Evolutionary conservation across 2,329 filamentous ascomycete genomes (phyloP), one percentile per base, ranked within the genome.

Genomic region (Didymella pinodella): DNA sequence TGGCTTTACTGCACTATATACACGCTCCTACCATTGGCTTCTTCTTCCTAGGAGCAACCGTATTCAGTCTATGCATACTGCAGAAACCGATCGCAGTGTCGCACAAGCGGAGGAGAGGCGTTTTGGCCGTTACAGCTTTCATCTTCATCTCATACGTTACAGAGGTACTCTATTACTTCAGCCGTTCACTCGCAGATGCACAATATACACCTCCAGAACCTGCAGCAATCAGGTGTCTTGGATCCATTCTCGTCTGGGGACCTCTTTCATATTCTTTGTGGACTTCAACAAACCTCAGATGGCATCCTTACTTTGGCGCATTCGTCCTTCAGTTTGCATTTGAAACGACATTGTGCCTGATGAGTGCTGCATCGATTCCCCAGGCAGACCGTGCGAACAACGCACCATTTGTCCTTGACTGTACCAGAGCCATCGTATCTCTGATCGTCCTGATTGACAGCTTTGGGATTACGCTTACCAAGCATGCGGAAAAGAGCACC

Each of bases 81-180:
- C 74, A 76, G 22, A 76, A 75, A 40, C 46, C 72, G 12, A 66
- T 63, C 34, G 50, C 62, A 26, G 49, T 76, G 29, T 59, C 70
- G n/a, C 57, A 59, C 7, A 69, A 64, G 47, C 59, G 69, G 46
- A 64, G 70, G 38, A 60, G 69, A 45, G 65, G 70, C 22, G 54
- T 67, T 16, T 22, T 71, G 1, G 52, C 54, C 1, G 52, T 70
- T 7, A 59, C 63, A 22, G 8, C 57, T 31, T 49, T 63, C 0
- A 62, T 68, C 7, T 54, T 75, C 12, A 14, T 65, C 18, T 65
- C 67, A 2, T 74, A 75, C 54, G 58, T 72, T 16, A 65, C 67
- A 18, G 73, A 77, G 48, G 63, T 72, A 2, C 54, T 77, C 3
- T 77, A 75, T 54, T 77, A 75, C 57, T 64, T 77, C 58, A 69